Conservation (phyloP, 805 yeast species). For the Wickerhamiella bombiphila region DNA sequence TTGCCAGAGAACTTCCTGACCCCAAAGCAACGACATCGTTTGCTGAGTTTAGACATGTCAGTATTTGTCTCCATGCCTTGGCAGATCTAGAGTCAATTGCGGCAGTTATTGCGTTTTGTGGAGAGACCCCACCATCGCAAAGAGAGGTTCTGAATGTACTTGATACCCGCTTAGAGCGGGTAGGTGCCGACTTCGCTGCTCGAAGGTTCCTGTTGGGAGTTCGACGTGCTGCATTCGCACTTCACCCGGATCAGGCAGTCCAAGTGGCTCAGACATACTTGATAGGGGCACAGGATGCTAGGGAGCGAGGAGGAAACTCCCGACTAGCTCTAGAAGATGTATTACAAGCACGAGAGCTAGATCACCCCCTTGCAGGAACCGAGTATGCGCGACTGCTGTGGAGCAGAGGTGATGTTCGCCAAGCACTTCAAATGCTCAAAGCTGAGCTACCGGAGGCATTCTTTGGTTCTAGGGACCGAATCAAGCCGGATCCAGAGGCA, state of each 20-base stretch:
- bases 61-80: conserved; percentile 45
- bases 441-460: conserved; percentile 23
- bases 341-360: conserved; percentile 2
- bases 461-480: conserved; percentile 3
- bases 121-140: background rate
- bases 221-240: conserved; percentile 33
- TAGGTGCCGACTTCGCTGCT: conserved; percentile 42
- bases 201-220: conserved; percentile 46
- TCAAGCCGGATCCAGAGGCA: background rate
- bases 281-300: conserved; percentile 45
- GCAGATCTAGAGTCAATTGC: conserved; percentile 39
- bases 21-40: conserved; percentile 33
- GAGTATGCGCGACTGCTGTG: conserved; percentile 45
- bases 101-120: conserved; percentile 5
- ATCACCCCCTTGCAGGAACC: conserved; percentile 6
- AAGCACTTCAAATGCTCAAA: conserved; percentile 57
- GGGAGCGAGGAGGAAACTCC: conserved; percentile 41
- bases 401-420: conserved; percentile 77
- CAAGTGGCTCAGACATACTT: conserved; percentile 38
- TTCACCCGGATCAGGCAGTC: background rate
- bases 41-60: conserved; percentile 27
- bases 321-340: background rate
- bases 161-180: conserved; percentile 17
- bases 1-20: conserved; percentile 46
- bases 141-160: conserved; percentile 7